Conservation (phyloP, 1,284 basidiomycete species). For the Puccinia horiana region DNA sequence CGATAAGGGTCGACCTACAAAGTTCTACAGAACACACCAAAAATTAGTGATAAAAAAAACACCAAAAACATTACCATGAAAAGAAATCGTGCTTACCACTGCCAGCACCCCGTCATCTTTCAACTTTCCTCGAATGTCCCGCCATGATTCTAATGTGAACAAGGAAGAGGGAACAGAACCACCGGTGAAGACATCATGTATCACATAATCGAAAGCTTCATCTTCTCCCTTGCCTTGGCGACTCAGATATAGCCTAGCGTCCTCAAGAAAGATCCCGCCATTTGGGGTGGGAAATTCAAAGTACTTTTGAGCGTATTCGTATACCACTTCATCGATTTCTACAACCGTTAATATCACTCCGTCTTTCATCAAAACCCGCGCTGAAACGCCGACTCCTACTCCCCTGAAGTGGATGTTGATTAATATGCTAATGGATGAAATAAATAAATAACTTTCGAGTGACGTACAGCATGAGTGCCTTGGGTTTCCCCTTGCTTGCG, state of each 20-base stretch:
- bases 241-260: constrained; percentile 70
- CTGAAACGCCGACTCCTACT: constrained; percentile 77
- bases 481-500: constrained; percentile 59
- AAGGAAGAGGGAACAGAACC: constrained; percentile 78
- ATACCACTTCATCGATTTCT: constrained; percentile 85
- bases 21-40: constrained; percentile 63
- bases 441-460: constrained; percentile 25
- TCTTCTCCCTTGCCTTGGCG: not conserved
- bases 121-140: constrained; percentile 68
- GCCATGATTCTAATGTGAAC: constrained; percentile 80
- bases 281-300: constrained; percentile 73
- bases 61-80: not conserved
- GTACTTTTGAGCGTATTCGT: constrained; percentile 73
- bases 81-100: constrained; percentile 66
- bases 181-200: constrained; percentile 90
- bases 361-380: constrained; percentile 71
- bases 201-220: constrained; percentile 69
- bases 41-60: constrained; percentile 13
- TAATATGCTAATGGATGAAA: not conserved
- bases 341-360: constrained; percentile 70
- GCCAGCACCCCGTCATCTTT: constrained; percentile 73
- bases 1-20: constrained; percentile 70
- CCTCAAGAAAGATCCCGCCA: constrained; percentile 69
- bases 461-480: constrained; percentile 73
- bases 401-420: constrained; percentile 64